These are phyloP conservation scores for Fusarium falciforme DNA, from an alignment of 2,329 filamentous ascomycete species.

Conservation along the genomic window DNA sequence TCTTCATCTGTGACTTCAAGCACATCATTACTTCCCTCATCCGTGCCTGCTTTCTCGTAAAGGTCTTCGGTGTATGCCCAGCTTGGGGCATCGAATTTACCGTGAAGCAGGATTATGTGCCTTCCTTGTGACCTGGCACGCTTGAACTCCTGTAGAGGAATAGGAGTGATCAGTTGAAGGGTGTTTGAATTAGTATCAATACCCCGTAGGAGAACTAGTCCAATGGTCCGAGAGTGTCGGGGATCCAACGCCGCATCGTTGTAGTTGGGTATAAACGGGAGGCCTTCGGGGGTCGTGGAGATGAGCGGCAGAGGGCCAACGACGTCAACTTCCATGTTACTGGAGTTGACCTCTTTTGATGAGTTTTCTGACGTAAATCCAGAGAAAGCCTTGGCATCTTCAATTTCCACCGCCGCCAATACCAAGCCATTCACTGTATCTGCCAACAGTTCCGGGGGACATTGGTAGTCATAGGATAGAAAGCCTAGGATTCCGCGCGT, in stretches of 20 bases:
- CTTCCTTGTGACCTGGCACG: conserved; percentile 55
- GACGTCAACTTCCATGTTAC: conserved; percentile 30
- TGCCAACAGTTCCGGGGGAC: conserved; percentile 66
- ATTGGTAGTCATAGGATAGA: conserved; percentile 74
- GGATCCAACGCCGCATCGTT: conserved; percentile 70
- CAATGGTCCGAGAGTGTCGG: conserved; percentile 67
- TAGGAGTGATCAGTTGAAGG: conserved; percentile 75
- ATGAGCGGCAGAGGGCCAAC: conserved; percentile 4
- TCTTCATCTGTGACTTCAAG: conserved; percentile 51
- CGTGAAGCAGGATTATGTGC: conserved; percentile 72
- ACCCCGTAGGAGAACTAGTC: conserved; percentile 76
- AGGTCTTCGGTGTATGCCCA: conserved; percentile 78
- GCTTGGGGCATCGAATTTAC: conserved; percentile 74
- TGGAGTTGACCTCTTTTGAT: conserved; percentile 8
- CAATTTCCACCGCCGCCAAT: conserved; percentile 73
- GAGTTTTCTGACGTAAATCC: conserved; percentile 29
- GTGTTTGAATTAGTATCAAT: conserved; percentile 66
- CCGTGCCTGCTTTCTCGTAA: conserved; percentile 52
- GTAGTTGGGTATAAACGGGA: conserved; percentile 72
- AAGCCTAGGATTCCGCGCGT: conserved; percentile 71
- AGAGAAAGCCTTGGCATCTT: conserved; percentile 63
- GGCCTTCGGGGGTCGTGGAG: conserved; percentile 55
- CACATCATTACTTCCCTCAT: conserved; percentile 45
- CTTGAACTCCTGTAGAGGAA: conserved; percentile 55
- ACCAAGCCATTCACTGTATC: conserved; percentile 78